Percentiles rank a stretch among this genome's conserved stretches.
Evolutionary conservation across 768 basidiomycete genomes (phyloP).

Genomic region (Boletus vinaceobasis): DNA sequence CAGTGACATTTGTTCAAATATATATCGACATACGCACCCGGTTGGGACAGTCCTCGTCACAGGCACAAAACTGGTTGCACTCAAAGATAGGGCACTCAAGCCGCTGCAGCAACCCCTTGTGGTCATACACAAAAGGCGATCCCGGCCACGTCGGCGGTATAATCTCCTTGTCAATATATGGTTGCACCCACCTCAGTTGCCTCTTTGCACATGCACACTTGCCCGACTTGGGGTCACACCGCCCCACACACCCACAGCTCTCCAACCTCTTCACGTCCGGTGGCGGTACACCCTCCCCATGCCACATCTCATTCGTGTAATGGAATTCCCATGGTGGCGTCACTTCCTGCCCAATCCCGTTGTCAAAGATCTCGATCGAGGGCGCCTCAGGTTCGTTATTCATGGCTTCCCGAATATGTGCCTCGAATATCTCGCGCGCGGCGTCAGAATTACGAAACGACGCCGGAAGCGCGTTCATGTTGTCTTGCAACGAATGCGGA

Average conservation of each 20-base stretch:
- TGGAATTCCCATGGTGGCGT: slow-evolving; percentile 84
- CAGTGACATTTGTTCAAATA: neutral
- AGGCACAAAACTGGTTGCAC: slow-evolving; percentile 80
- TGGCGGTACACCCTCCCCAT: slow-evolving; percentile 61
- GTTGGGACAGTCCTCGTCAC: slow-evolving; percentile 78
- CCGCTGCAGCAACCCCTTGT: slow-evolving; percentile 49
- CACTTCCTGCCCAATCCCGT: slow-evolving; percentile 63
- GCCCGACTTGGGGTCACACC: slow-evolving; percentile 70
- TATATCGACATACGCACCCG: slow-evolving; percentile 44
- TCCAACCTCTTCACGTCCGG: slow-evolving; percentile 56
- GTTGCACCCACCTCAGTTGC: slow-evolving; percentile 41
- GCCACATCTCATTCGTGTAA: slow-evolving; percentile 82
- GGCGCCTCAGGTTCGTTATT: slow-evolving; percentile 70
- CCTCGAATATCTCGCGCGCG: slow-evolving; percentile 57
- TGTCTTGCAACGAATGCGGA: slow-evolving; percentile 62
- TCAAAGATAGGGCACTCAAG: slow-evolving; percentile 71
- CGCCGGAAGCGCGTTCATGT: slow-evolving; percentile 52
- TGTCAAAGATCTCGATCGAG: slow-evolving; percentile 56
- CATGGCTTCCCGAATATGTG: slow-evolving; percentile 60
- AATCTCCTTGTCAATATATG: slow-evolving; percentile 16
- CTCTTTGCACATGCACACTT: slow-evolving; percentile 66
- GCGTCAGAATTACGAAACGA: slow-evolving; percentile 39
- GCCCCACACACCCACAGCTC: slow-evolving; percentile 74
- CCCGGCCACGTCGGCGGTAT: slow-evolving; percentile 35
- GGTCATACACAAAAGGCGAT: slow-evolving; percentile 69